These are phyloP conservation scores for Cylindricascospora bacillispora DNA, from an alignment of 1,139 yeast genomes.

Conservation along the genomic window DNA sequence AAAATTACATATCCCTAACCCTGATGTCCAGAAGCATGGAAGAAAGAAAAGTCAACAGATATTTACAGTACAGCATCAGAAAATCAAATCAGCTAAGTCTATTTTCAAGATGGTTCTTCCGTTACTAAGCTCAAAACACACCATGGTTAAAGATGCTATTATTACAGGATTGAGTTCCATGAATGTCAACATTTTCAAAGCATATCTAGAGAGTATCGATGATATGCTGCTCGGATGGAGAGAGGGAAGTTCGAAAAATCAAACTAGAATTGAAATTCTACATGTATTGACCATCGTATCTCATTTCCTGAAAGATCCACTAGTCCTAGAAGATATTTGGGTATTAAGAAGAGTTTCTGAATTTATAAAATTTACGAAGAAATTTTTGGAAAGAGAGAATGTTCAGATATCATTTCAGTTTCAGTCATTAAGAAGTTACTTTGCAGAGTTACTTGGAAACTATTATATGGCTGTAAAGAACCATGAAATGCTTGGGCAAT, in stretches of 20 bases:
- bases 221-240: conserved; percentile 52
- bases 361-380: conserved; percentile 53
- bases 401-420: conserved; percentile 60
- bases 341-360: conserved; percentile 51
- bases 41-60: conserved; percentile 61
- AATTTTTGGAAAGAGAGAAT: conserved; percentile 43
- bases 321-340: conserved; percentile 54
- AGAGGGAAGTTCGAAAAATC: conserved; percentile 25
- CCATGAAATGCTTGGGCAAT: conserved; percentile 28
- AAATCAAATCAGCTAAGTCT: conserved; percentile 84
- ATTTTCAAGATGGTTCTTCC: conserved; percentile 85
- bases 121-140: conserved; percentile 56
- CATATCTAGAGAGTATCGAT: conserved; percentile 70
- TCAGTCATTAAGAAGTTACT: conserved; percentile 68
- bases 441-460: conserved; percentile 64
- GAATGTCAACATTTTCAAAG: conserved; percentile 76
- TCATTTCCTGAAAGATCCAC: conserved; percentile 42
- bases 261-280: conserved; percentile 61
- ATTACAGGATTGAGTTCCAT: conserved; percentile 80
- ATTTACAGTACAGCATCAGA: conserved; percentile 74
- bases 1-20: conserved; percentile 45
- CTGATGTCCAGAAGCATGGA: conserved; percentile 22
- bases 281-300: conserved; percentile 67
- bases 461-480: conserved; percentile 43
- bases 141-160: conserved; percentile 69